Evolutionary conservation across 352 stramenopile genomes (phyloP).

Genomic region (Phytophthora sansomeana): DNA sequence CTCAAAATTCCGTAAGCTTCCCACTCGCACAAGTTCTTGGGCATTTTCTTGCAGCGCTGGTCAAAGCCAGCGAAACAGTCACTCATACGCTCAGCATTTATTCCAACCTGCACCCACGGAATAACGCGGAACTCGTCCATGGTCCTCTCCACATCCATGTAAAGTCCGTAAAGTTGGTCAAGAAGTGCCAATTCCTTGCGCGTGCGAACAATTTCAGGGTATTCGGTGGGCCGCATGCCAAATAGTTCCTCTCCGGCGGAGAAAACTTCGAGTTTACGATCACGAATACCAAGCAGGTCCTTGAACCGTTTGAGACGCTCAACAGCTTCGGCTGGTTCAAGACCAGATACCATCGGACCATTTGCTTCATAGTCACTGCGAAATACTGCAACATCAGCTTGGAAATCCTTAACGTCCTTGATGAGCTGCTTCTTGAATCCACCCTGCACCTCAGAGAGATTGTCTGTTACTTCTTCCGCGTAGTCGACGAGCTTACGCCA

Average conservation of each 20-base stretch:
- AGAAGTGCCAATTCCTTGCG: constrained; percentile 88
- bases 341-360: constrained; percentile 76
- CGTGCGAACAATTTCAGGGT: constrained; percentile 86
- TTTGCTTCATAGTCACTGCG: constrained; percentile 70
- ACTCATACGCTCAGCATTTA: constrained; percentile 66
- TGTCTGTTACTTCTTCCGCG: constrained; percentile 90
- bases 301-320: constrained; percentile 89
- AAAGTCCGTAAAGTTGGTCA: constrained; percentile 90
- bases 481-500: constrained; percentile 92
- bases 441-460: constrained; percentile 83
- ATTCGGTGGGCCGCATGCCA: constrained; percentile 80
- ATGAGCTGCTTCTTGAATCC: constrained; percentile 93
- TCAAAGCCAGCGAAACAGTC: constrained; percentile 74
- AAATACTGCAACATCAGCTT: constrained; percentile 73
- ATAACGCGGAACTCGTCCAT: constrained; percentile 76
- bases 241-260: constrained; percentile 91
- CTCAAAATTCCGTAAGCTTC: constrained; percentile 80
- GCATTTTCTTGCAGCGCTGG: constrained; percentile 82
- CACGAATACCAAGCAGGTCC: constrained; percentile 74
- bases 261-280: constrained; percentile 91
- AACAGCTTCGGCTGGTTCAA: constrained; percentile 84
- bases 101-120: constrained; percentile 68
- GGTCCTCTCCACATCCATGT: constrained; percentile 86
- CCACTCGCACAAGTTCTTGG: constrained; percentile 89
- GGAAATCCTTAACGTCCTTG: constrained; percentile 89